Base-by-base conservation (phyloP, 495 filamentous ascomycete species). In the Podospora fimiseda region DNA sequence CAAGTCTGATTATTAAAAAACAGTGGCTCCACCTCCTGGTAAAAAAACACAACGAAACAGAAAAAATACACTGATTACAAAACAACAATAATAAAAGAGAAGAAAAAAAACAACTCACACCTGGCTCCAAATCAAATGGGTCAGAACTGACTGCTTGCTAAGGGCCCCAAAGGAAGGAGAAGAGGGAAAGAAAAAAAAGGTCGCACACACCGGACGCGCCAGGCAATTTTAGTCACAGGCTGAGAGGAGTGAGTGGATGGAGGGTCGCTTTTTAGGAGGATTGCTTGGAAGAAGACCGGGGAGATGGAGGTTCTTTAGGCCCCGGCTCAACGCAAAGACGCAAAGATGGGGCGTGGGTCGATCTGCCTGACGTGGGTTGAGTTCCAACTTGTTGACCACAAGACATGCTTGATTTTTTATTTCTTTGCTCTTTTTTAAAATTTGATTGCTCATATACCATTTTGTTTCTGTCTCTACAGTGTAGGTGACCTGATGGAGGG, bases 261-360 rank as follows among this genome's bases (percentile, higher is more conserved):
- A 61, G 58, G 63, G 63, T 60, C 64, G 62, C 58, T 48, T n/a
- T n/a, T 53, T 62, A 60, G 56, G 59, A 59, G n/a, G n/a, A n/a
- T n/a, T n/a, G n/a, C n/a, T 56, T 54, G 52, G 64, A 64, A 61
- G 27, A 5, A 52, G 61, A 57, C 61, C 59, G 59, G 65, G 61
- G 63, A 66, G 60, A 58, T 57, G 57, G 60, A 57, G 27, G 59
- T 58, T 66, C 58, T 60, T 64, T 57, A 60, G 56, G 44, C 44
- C 61, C 65, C 63, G 55, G 59, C 59, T 58, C 53, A 60, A 66
- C n/a, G n/a, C n/a, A n/a, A 60, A 57, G 58, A 58, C 57, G 57
- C n/a, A n/a, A n/a, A n/a, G n/a, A n/a, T n/a, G 60, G 52, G 53
- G 42, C 61, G 61, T 66, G 65, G 65, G 61, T 66, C 63, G 65